A percentile compares a stretch with the other conserved stretches of the same genome.
Evolutionary conservation across 2,329 filamentous ascomycete species (phyloP).

Genomic region (Daldinia eschscholtzii): DNA sequence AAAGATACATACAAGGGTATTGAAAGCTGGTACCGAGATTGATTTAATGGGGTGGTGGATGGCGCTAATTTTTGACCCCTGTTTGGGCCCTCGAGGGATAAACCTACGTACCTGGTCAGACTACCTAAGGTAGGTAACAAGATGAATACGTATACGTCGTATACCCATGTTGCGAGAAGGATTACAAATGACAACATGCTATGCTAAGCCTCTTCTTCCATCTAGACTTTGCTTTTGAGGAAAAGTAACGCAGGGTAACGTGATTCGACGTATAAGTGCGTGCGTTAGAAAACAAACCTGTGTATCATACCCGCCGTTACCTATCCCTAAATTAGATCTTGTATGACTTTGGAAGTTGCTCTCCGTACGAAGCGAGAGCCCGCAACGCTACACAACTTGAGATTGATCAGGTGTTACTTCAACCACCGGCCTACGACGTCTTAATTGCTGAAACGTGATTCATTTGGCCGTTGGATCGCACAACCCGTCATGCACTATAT

Average conservation of each 20-base stretch:
- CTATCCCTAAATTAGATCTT: neutral
- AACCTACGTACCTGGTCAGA: too few species aligned
- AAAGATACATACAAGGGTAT: too few species aligned
- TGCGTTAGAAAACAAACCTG: neutral
- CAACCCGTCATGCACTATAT: neutral
- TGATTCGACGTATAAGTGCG: neutral
- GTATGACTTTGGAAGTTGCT: neutral
- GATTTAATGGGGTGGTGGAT: too few species aligned
- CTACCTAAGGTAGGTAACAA: neutral
- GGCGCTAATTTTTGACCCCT: too few species aligned
- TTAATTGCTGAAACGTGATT: neutral
- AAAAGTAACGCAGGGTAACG: too few species aligned
- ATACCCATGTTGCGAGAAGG: constrained; percentile 40
- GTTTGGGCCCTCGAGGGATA: too few species aligned
- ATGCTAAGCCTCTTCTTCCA: too few species aligned
- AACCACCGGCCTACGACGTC: neutral
- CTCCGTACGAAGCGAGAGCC: neutral
- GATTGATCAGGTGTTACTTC: neutral
- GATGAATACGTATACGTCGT: neutral
- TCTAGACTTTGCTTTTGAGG: neutral
- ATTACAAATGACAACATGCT: constrained; percentile 31
- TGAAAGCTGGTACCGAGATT: too few species aligned
- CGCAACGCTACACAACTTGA: neutral
- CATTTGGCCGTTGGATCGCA: neutral
- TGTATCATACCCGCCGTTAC: neutral